phyloP scores from a whole-genome alignment of 225 moss, liverwort and hornwort species.

The Pseudoscleropodium purum region DNA sequence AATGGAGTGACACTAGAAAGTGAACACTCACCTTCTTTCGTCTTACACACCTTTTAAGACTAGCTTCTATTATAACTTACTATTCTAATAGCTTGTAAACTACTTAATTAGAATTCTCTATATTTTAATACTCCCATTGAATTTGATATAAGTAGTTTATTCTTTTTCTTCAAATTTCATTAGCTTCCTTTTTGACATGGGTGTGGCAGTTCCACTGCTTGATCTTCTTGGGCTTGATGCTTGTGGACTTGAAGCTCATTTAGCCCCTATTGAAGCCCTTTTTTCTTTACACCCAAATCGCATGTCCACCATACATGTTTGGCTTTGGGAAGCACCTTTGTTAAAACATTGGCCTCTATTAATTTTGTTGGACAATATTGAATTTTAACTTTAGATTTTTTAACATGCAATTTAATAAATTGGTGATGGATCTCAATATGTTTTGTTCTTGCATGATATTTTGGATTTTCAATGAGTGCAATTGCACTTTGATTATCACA shows the following conservation, averaged over 20 bases:
- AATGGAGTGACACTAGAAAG: background rate
- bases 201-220: accelerated
- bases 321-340: too few species aligned
- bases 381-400: too few species aligned
- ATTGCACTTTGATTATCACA: too few species aligned
- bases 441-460: too few species aligned
- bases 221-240: background rate
- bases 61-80: background rate
- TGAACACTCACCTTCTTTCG: background rate
- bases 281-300: too few species aligned
- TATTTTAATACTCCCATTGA: background rate
- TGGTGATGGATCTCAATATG: too few species aligned
- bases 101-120: background rate
- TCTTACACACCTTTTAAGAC: background rate
- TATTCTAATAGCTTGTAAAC: background rate
- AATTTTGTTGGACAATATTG: too few species aligned
- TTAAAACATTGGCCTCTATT: too few species aligned
- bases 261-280: too few species aligned
- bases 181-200: background rate
- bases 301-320: too few species aligned
- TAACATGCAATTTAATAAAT: too few species aligned
- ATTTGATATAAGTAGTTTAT: background rate
- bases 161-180: background rate
- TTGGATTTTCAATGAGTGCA: too few species aligned
- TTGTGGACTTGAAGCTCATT: background rate